Percentiles rank a stretch among this genome's conserved stretches.
phyloP scores from a whole-genome alignment of 2,329 filamentous ascomycete genomes.

The Colletotrichum sp. region DNA sequence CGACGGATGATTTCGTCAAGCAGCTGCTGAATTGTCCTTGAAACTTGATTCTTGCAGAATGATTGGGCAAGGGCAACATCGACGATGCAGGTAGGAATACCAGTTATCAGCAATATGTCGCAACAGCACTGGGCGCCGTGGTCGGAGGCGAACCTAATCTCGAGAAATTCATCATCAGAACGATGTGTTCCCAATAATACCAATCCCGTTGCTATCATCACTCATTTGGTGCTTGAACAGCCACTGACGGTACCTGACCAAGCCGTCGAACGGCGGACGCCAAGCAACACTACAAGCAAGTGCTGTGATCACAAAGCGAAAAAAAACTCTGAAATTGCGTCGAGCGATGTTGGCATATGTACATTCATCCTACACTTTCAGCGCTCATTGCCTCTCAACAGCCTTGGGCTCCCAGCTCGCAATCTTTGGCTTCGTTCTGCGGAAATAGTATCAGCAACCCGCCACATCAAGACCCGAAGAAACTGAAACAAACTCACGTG shows the following conservation, averaged over 20 bases:
- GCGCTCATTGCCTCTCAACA: slow-evolving; percentile 25
- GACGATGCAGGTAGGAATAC: neutral
- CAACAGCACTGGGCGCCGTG: neutral
- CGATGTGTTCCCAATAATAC: neutral
- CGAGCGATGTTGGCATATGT: slow-evolving; percentile 14
- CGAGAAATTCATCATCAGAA: neutral
- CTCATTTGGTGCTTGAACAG: neutral
- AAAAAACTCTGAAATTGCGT: slow-evolving; percentile 8
- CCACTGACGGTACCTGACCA: neutral
- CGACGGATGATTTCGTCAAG: neutral
- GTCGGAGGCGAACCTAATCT: neutral
- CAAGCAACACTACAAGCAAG: neutral
- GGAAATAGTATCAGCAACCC: neutral
- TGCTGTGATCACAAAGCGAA: neutral
- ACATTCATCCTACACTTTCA: neutral
- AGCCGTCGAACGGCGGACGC: neutral
- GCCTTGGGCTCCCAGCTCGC: slow-evolving; percentile 53
- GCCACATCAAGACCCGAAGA: neutral
- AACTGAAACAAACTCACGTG: slow-evolving; percentile 71
- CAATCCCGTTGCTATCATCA: neutral
- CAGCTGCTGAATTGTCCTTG: neutral
- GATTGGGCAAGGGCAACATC: neutral
- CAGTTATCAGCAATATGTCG: neutral
- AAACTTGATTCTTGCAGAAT: neutral
- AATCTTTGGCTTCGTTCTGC: slow-evolving; percentile 59